Evolutionary conservation across 331 rosid species (phyloP).

Genomic region (Ulmus americana): DNA sequence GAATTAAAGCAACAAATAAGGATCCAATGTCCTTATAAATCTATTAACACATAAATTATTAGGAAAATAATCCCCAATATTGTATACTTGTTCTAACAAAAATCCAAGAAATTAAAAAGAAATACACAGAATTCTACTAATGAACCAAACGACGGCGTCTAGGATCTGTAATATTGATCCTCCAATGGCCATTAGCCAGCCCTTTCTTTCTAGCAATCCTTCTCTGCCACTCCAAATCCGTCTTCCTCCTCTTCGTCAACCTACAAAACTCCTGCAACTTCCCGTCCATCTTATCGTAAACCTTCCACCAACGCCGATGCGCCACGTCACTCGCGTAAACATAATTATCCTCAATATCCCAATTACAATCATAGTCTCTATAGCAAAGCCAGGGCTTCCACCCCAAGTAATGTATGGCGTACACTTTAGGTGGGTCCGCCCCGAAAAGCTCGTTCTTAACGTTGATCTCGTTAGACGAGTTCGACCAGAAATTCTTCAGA

Average conservation of each 20-base stretch:
- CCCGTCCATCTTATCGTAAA: conserved; percentile 54
- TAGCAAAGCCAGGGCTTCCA: conserved; percentile 89
- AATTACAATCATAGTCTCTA: conserved; percentile 94
- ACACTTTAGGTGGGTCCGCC: conserved; percentile 69
- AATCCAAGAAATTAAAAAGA: background rate
- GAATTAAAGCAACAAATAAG: background rate
- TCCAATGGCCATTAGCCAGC: conserved; percentile 57
- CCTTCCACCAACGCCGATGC: conserved; percentile 73
- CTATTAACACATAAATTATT: conserved; percentile 30
- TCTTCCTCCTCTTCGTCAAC: conserved; percentile 51
- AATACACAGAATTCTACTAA: background rate
- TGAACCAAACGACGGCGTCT: conserved; percentile 53
- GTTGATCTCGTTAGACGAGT: conserved; percentile 49
- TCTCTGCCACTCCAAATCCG: conserved; percentile 65
- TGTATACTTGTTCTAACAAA: background rate
- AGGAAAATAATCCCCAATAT: background rate
- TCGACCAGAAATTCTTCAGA: conserved; percentile 79
- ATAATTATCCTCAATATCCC: conserved; percentile 54
- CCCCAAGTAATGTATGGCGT: conserved; percentile 70
- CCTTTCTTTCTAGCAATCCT: conserved; percentile 40
- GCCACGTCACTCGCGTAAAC: conserved; percentile 94
- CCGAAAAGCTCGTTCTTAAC: conserved; percentile 59
- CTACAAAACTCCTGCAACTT: conserved; percentile 52
- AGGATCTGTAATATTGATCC: conserved; percentile 71
- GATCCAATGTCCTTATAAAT: background rate